phyloP scores from a whole-genome alignment of 1,139 yeast genomes.

The Candida neerlandica region DNA sequence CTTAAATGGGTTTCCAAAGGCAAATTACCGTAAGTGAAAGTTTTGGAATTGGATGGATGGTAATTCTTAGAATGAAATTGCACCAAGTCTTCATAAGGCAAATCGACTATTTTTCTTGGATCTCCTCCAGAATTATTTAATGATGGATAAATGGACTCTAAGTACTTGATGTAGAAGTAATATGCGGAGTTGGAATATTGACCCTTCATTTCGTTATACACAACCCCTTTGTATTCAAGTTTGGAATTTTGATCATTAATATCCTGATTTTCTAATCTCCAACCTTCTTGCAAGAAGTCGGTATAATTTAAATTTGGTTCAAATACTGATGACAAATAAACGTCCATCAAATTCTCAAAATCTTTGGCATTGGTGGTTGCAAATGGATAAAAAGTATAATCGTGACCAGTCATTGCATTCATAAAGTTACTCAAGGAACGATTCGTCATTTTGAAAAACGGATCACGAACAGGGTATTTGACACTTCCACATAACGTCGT shows the following conservation, averaged over 20 bases:
- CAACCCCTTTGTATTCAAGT: constrained; percentile 88
- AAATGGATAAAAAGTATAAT: constrained; percentile 93
- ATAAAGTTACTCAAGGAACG: constrained; percentile 85
- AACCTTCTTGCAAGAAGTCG: constrained; percentile 95
- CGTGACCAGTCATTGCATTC: constrained; percentile 99
- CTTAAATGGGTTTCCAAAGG: constrained; percentile 64
- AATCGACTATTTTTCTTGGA: constrained; percentile 74
- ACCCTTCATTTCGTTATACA: constrained; percentile 98
- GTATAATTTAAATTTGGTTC: constrained; percentile 76
- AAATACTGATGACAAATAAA: constrained; percentile 84
- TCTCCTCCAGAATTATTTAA: constrained; percentile 94
- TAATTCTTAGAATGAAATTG: constrained; percentile 75
- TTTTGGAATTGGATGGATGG: constrained; percentile 87
- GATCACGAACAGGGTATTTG: constrained; percentile 92
- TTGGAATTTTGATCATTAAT: constrained; percentile 60
- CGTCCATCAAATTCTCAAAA: constrained; percentile 80
- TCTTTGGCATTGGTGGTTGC: constrained; percentile 89
- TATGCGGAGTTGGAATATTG: constrained; percentile 90
- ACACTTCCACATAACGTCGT: constrained; percentile 93
- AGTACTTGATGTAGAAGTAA: constrained; percentile 80
- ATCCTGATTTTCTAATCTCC: constrained; percentile 85
- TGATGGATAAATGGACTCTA: constrained; percentile 82
- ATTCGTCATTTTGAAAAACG: constrained; percentile 95
- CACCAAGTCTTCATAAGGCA: constrained; percentile 72
- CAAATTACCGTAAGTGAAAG: constrained; percentile 85